These are phyloP conservation scores for Phialophora tarda DNA, from an alignment of 2,329 filamentous ascomycete genomes.

Conservation along the genomic window DNA sequence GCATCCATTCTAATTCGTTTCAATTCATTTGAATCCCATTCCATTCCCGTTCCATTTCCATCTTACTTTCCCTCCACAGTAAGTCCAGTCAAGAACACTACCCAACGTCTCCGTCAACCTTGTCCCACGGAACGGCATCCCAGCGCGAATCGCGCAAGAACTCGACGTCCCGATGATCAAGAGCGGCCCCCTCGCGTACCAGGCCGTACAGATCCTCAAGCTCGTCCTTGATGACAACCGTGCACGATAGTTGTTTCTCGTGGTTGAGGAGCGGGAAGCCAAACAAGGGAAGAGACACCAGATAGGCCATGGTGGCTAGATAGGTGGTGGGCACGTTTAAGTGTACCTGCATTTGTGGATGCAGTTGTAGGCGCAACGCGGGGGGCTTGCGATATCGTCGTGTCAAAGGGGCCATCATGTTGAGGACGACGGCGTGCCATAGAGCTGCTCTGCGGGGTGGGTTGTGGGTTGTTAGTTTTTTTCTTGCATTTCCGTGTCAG, in stretches of 20 bases:
- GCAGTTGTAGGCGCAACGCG: background rate
- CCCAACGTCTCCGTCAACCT: background rate
- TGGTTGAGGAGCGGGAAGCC: background rate
- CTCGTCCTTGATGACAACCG: background rate
- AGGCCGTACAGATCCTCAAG: background rate
- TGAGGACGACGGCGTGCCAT: background rate
- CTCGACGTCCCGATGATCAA: background rate
- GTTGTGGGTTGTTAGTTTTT: background rate
- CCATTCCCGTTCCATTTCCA: too few species aligned
- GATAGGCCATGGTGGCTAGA: background rate
- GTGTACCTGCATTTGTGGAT: background rate
- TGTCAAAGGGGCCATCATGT: background rate
- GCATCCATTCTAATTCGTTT: too few species aligned
- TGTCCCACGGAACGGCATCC: background rate
- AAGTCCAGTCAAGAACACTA: background rate
- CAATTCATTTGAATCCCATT: too few species aligned
- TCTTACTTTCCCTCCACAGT: too few species aligned
- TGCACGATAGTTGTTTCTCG: background rate
- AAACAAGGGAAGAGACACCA: background rate
- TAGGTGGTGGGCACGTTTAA: background rate
- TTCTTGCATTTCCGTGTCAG: background rate
- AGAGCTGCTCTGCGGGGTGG: background rate
- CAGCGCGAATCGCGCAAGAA: background rate
- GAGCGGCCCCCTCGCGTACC: background rate
- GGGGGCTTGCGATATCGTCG: background rate